These are phyloP conservation scores for Fusarium nisikadoi DNA, from an alignment of 2,329 filamentous ascomycete genomes.

Conservation along the genomic window DNA sequence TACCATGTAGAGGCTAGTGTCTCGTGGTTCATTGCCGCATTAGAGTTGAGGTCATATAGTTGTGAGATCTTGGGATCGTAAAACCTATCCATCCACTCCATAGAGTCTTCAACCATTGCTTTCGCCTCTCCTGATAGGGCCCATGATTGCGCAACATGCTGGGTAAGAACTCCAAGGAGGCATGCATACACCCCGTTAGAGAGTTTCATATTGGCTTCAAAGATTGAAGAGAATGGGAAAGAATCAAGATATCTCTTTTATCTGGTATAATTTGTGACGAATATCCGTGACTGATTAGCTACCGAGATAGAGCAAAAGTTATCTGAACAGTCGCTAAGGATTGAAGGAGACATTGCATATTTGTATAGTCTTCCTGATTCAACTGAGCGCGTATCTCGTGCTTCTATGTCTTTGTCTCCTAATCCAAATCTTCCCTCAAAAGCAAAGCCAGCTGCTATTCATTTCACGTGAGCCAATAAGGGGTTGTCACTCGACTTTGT, in stretches of 20 bases:
- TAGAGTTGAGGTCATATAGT: conserved; percentile 14
- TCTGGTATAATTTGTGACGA: background rate
- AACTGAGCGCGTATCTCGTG: background rate
- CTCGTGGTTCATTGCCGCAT: conserved; percentile 19
- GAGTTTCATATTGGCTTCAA: conserved; percentile 1
- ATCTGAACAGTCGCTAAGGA: background rate
- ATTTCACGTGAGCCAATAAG: conserved; percentile 4
- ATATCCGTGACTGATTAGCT: background rate
- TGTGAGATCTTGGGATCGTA: conserved; percentile 38
- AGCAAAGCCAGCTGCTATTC: background rate
- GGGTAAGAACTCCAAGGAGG: background rate
- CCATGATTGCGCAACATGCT: background rate
- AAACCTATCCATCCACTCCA: conserved; percentile 26
- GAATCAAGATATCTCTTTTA: background rate
- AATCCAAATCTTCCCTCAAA: background rate
- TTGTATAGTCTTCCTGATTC: background rate
- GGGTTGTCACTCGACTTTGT: background rate
- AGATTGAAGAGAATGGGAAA: background rate
- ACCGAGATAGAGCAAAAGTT: background rate
- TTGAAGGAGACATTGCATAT: background rate
- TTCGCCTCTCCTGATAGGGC: conserved; percentile 19
- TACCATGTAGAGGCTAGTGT: conserved; percentile 22
- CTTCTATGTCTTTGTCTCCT: background rate
- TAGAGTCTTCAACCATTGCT: conserved; percentile 26
- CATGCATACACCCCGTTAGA: background rate